phyloP scores from a whole-genome alignment of 805 yeast species.

The Ogataea methanolica region DNA sequence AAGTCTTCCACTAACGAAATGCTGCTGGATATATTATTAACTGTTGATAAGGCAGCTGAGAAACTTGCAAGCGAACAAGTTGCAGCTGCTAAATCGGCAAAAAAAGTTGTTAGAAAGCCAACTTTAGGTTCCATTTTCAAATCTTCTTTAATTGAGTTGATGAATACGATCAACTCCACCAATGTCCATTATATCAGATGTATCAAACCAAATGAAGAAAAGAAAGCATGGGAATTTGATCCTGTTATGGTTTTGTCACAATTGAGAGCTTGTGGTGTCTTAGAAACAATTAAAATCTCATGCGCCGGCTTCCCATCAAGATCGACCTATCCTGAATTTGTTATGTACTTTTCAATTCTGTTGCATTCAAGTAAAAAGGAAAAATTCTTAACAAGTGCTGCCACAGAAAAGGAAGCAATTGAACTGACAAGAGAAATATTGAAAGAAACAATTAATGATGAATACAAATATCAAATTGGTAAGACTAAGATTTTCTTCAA shows the following conservation, averaged over 20 bases:
- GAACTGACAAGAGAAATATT: conserved; percentile 68
- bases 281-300: conserved; percentile 92
- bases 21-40: conserved; percentile 57
- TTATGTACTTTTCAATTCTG: conserved; percentile 79
- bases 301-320: conserved; percentile 98
- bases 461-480: conserved; percentile 79
- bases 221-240: conserved; percentile 94
- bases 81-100: conserved; percentile 32
- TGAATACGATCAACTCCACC: conserved; percentile 89
- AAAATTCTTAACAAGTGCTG: conserved; percentile 46
- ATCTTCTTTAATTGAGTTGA: conserved; percentile 83
- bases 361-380: conserved; percentile 70
- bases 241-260: conserved; percentile 93
- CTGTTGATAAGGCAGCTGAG: conserved; percentile 55
- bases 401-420: conserved; percentile 52
- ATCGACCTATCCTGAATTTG: conserved; percentile 93
- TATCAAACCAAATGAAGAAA: conserved; percentile 92
- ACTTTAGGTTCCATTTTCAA: conserved; percentile 94
- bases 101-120: conserved; percentile 61
- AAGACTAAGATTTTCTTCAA: conserved; percentile 91
- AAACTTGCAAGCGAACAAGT: conserved; percentile 34
- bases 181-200: conserved; percentile 97
- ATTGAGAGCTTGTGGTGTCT: conserved; percentile 96
- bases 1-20: conserved; percentile 63
- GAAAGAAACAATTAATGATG: conserved; percentile 57